A percentile compares a stretch with the other conserved stretches of the same genome.
Conservation (phyloP, 2,329 filamentous ascomycete genomes). For the Helotiales sp. region DNA sequence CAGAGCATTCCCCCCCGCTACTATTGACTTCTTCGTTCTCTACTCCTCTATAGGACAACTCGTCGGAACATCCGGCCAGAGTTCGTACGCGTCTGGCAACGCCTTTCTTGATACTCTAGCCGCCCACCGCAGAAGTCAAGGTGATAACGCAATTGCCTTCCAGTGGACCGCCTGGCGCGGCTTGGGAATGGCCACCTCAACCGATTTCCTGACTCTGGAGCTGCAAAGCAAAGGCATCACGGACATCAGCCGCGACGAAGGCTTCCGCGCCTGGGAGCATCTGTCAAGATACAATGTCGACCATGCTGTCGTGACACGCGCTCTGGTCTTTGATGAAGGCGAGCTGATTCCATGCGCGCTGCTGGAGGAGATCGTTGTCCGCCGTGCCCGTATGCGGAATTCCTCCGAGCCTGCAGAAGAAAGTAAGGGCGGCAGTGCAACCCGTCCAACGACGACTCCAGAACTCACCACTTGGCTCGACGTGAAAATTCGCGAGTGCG, state of each 20-base stretch:
- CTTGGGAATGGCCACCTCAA: conserved; percentile 38
- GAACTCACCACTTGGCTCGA: conserved; percentile 36
- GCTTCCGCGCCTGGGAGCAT: conserved; percentile 43
- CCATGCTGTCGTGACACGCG: conserved; percentile 39
- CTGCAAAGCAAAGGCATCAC: conserved; percentile 44
- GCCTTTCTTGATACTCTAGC: conserved; percentile 38
- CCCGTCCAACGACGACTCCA: neutral
- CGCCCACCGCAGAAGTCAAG: conserved; percentile 31
- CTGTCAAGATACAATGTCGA: conserved; percentile 37
- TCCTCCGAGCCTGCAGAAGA: neutral
- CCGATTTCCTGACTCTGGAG: conserved; percentile 40
- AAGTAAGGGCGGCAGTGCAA: neutral
- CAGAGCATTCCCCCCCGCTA: conserved; percentile 28
- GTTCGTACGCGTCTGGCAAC: conserved; percentile 47
- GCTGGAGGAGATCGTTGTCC: neutral
- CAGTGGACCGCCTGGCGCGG: conserved; percentile 45
- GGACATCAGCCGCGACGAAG: conserved; percentile 42
- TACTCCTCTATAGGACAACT: conserved; percentile 32
- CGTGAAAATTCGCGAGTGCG: conserved; percentile 35
- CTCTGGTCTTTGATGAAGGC: neutral
- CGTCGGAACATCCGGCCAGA: conserved; percentile 39
- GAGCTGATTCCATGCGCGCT: neutral
- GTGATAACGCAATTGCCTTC: conserved; percentile 43
- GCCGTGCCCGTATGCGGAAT: neutral
- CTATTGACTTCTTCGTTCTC: conserved; percentile 29